Percentiles rank a stretch among this genome's conserved stretches.
phyloP scores from a whole-genome alignment of 1,139 yeast genomes.

The Protomyces gravidus region DNA sequence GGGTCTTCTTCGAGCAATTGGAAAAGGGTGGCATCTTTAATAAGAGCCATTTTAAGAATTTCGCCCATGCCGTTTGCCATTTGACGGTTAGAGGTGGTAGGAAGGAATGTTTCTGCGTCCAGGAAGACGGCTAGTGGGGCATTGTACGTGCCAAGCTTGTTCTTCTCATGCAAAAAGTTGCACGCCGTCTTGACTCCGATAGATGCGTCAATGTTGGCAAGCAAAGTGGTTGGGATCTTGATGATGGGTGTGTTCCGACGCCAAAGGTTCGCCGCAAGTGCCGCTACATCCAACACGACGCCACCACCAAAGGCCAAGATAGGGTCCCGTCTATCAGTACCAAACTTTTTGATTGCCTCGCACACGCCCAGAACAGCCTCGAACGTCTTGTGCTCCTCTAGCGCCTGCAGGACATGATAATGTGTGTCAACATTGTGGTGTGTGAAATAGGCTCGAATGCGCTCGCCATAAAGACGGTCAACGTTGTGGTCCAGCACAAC shows the following conservation, averaged over 20 bases:
- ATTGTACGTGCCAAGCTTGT: slow-evolving; percentile 26
- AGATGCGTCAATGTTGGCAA: slow-evolving; percentile 26
- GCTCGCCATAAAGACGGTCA: slow-evolving; percentile 9
- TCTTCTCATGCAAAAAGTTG: slow-evolving; percentile 26
- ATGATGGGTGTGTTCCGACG: slow-evolving; percentile 26
- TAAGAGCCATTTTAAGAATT: slow-evolving; percentile 27
- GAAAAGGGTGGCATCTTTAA: slow-evolving; percentile 19
- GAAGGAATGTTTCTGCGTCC: slow-evolving; percentile 19
- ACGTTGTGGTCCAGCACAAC: slow-evolving; percentile 23
- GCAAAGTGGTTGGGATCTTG: slow-evolving; percentile 24
- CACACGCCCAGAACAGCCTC: slow-evolving; percentile 19
- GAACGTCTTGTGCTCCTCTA: slow-evolving; percentile 21
- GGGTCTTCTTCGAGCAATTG: slow-evolving; percentile 9
- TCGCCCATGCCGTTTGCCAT: slow-evolving; percentile 29
- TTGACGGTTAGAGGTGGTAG: slow-evolving; percentile 17
- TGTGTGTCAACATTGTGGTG: slow-evolving; percentile 21
- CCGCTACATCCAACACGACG: slow-evolving; percentile 21
- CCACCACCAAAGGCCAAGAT: slow-evolving; percentile 28
- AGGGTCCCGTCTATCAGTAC: slow-evolving; percentile 24
- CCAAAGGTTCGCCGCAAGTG: slow-evolving; percentile 27
- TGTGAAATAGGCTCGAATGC: slow-evolving; percentile 20
- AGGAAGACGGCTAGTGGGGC: slow-evolving; percentile 27
- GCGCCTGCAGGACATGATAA: slow-evolving; percentile 15
- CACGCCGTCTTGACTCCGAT: slow-evolving; percentile 29
- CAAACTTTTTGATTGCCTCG: slow-evolving; percentile 19